Evolutionary conservation across 768 basidiomycete genomes (phyloP).

Genomic region (Chalciporus piperatus): DNA sequence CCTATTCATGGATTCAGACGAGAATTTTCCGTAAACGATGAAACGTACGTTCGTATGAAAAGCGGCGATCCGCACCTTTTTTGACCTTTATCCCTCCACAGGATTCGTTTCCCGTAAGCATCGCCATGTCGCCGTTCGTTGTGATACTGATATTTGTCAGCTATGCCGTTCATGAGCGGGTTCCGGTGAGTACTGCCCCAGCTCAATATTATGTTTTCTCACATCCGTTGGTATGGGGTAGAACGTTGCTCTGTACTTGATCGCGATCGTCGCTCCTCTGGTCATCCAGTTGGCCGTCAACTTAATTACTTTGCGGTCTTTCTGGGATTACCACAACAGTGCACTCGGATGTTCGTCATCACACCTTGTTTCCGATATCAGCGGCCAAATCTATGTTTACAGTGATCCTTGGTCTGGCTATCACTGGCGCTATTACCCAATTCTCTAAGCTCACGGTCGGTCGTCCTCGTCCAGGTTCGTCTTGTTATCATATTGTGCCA

Average conservation of each 20-base stretch:
- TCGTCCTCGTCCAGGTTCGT: conserved; percentile 78
- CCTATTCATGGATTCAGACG: conserved; percentile 70
- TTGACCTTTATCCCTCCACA: conserved; percentile 2
- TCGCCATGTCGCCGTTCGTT: background rate
- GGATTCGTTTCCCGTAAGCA: conserved; percentile 26
- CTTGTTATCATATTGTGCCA: background rate
- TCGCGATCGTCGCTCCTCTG: conserved; percentile 64
- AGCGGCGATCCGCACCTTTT: conserved; percentile 9
- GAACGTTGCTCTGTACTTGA: conserved; percentile 50
- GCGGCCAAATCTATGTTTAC: conserved; percentile 5
- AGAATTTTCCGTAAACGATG: conserved; percentile 75
- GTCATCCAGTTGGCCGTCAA: conserved; percentile 69
- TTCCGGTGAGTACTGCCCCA: conserved; percentile 53
- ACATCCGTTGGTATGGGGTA: conserved; percentile 16
- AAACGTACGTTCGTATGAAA: conserved; percentile 44
- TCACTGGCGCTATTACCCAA: conserved; percentile 83
- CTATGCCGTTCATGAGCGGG: conserved; percentile 71
- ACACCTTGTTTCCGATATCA: conserved; percentile 28
- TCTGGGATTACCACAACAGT: conserved; percentile 87
- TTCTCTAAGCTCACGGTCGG: conserved; percentile 85
- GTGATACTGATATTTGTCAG: conserved; percentile 34
- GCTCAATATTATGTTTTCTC: background rate
- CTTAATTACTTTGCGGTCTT: conserved; percentile 67
- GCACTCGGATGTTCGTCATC: conserved; percentile 40
- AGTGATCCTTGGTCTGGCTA: conserved; percentile 71